phyloP scores from a whole-genome alignment of 164 flowering plant genomes.

The Chimonanthus salicifolius region DNA sequence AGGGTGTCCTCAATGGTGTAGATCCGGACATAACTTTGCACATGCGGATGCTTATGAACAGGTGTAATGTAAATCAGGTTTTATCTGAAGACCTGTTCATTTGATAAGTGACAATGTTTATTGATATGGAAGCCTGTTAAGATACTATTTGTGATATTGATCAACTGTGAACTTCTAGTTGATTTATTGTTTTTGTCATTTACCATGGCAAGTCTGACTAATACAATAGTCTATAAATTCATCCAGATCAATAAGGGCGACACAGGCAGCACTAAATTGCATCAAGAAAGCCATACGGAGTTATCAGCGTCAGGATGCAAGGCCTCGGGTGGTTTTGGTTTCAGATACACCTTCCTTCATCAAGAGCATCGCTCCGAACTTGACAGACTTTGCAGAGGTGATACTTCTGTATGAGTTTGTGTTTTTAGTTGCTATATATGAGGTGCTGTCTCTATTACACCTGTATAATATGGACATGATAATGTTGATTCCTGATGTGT shows the following conservation, averaged over 20 bases:
- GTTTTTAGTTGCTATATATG: neutral
- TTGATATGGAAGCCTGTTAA: neutral
- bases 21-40: conserved; percentile 85
- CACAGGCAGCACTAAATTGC: conserved; percentile 70
- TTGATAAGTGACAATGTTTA: neutral
- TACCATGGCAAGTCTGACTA: neutral
- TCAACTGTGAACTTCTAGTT: neutral
- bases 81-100: neutral
- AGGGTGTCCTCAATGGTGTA: conserved; percentile 56
- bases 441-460: too few species aligned
- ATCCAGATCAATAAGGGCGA: conserved; percentile 65
- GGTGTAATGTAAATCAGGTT: conserved; percentile 31
- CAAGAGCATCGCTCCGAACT: conserved; percentile 33
- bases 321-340: conserved; percentile 65
- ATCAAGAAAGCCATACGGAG: conserved; percentile 39
- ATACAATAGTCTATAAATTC: neutral
- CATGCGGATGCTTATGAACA: conserved; percentile 92
- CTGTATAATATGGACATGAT: too few species aligned
- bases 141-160: neutral
- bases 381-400: conserved; percentile 84
- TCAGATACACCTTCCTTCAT: conserved; percentile 84
- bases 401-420: neutral
- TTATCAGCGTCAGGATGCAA: conserved; percentile 21
- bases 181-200: neutral
- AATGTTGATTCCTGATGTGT: too few species aligned